phyloP scores from a whole-genome alignment of 257 asterid genomes.

The Knoxia roxburghii region DNA sequence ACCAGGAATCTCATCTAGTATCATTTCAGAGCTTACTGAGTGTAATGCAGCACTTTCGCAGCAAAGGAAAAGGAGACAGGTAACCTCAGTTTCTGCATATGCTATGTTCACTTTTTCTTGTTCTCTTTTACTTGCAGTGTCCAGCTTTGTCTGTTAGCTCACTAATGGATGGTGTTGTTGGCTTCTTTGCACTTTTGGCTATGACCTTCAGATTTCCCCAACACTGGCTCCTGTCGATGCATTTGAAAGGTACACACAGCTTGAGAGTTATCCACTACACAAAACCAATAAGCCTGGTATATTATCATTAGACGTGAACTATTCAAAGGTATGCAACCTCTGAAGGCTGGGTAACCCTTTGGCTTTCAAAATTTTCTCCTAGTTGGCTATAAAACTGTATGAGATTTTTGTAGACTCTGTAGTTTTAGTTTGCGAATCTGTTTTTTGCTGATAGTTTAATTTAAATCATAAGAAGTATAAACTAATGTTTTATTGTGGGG shows the following conservation, averaged over 20 bases:
- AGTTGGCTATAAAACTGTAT: not conserved
- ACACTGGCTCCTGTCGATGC: constrained; percentile 75
- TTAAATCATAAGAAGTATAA: not conserved
- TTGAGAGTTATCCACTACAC: constrained; percentile 89
- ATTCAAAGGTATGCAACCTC: constrained; percentile 53
- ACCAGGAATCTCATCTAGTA: constrained; percentile 68
- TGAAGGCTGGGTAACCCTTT: not conserved
- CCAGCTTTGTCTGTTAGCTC: not conserved
- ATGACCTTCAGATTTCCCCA: constrained; percentile 45
- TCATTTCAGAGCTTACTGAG: constrained; percentile 79
- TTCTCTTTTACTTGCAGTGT: not conserved
- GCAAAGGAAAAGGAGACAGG: constrained; percentile 92
- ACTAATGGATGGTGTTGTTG: constrained; percentile 1
- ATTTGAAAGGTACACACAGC: constrained; percentile 84
- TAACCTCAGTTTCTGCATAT: constrained; percentile 20
- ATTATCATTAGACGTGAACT: constrained; percentile 70
- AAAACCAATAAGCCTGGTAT: constrained; percentile 94
- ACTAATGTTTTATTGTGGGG: not conserved
- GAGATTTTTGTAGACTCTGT: not conserved
- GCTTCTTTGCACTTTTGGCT: not conserved
- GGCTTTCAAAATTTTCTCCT: not conserved
- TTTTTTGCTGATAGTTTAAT: not conserved
- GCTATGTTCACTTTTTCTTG: not conserved
- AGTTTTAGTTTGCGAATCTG: not conserved
- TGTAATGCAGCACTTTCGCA: constrained; percentile 84